phyloP scores from a whole-genome alignment of 495 filamentous ascomycete genomes.

The Letharia columbiana region DNA sequence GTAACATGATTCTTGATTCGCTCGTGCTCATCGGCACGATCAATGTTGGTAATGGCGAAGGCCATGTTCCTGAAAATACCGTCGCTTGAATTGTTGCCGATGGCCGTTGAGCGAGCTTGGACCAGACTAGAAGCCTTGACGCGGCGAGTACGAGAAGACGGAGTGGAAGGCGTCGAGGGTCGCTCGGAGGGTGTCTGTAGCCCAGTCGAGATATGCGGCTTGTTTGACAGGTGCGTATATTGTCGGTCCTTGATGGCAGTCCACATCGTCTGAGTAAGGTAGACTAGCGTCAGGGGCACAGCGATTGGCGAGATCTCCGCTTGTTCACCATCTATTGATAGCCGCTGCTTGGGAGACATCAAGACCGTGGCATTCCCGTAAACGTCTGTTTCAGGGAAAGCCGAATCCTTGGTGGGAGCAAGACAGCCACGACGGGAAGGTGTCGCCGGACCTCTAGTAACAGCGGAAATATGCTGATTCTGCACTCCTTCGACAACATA shows the following conservation, averaged over 20 bases:
- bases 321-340: slow-evolving; percentile 33
- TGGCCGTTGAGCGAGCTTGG: slow-evolving; percentile 11
- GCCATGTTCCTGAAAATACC: slow-evolving; percentile 67
- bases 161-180: slow-evolving; percentile 37
- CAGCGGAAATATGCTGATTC: slow-evolving; percentile 26
- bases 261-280: slow-evolving; percentile 44
- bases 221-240: slow-evolving; percentile 30
- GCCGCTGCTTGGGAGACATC: slow-evolving; percentile 40
- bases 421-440: slow-evolving; percentile 16
- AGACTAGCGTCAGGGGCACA: slow-evolving; percentile 40
- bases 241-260: slow-evolving; percentile 39
- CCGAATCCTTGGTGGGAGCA: slow-evolving; percentile 29
- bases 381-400: slow-evolving; percentile 38
- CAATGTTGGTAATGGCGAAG: slow-evolving; percentile 65
- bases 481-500: slow-evolving; percentile 41
- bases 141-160: slow-evolving; percentile 36
- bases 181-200: slow-evolving; percentile 37
- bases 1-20: slow-evolving; percentile 45
- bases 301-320: slow-evolving; percentile 27
- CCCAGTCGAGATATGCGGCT: slow-evolving; percentile 23
- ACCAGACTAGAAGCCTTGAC: slow-evolving; percentile 19
- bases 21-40: slow-evolving; percentile 37
- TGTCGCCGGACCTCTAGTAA: slow-evolving; percentile 11
- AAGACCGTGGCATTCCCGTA: slow-evolving; percentile 39
- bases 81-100: background rate